Evolutionary conservation across 2,329 filamentous ascomycete species (phyloP).

Genomic region (Arthrobotrys musiformis): DNA sequence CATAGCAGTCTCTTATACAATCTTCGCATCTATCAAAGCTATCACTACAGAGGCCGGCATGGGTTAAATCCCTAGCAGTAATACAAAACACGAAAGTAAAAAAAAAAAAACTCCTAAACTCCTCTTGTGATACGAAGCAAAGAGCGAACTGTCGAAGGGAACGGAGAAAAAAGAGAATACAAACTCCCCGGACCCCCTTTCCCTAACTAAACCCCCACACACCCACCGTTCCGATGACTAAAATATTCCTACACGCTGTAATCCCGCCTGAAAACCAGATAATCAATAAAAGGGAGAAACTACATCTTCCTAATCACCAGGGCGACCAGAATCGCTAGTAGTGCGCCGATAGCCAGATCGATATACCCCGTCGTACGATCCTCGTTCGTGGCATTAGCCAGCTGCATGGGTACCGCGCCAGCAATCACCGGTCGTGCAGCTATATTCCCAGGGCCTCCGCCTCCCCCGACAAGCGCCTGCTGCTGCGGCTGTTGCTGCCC

Average conservation of each 20-base stretch:
- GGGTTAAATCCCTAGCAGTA: not conserved
- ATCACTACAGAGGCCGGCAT: not conserved
- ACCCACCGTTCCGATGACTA: not conserved
- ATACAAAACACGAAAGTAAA: not conserved
- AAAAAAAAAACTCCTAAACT: not conserved
- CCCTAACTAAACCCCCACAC: not conserved
- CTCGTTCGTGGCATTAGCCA: conserved; percentile 10
- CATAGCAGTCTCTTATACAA: not conserved
- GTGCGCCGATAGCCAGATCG: conserved; percentile 33
- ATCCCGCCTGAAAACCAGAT: not conserved
- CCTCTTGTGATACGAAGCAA: conserved; percentile 7
- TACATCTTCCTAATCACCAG: conserved; percentile 40
- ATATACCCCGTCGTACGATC: conserved; percentile 36
- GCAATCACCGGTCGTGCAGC: conserved; percentile 15
- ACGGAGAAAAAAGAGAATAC: not conserved
- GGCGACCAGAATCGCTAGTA: conserved; percentile 17
- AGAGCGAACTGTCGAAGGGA: not conserved
- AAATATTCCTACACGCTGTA: conserved; percentile 39
- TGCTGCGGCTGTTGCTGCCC: conserved; percentile 26
- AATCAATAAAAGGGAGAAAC: too few species aligned
- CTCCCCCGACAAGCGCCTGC: not conserved
- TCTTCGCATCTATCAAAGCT: not conserved
- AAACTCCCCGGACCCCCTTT: not conserved
- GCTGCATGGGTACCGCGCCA: conserved; percentile 21
- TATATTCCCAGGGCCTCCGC: not conserved